phyloP scores from a whole-genome alignment of 2,329 filamentous ascomycete species.

The Arachnomyces sp. region DNA sequence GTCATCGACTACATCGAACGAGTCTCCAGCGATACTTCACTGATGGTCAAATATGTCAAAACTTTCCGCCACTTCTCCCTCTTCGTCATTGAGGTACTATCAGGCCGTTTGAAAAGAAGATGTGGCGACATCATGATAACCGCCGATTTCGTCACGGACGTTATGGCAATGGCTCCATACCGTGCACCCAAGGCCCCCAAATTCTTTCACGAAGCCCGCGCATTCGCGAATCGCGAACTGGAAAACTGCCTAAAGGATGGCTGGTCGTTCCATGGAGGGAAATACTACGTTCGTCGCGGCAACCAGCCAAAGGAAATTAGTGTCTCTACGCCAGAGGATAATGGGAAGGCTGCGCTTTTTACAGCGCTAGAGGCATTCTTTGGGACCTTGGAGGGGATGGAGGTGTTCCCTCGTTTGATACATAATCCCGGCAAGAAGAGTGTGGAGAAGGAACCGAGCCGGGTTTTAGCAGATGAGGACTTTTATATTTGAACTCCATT shows the following conservation, averaged over 20 bases:
- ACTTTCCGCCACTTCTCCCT: slow-evolving; percentile 34
- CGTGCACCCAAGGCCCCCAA: slow-evolving; percentile 7
- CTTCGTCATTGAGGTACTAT: neutral
- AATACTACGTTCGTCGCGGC: slow-evolving; percentile 41
- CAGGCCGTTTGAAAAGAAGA: too few species aligned
- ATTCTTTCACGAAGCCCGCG: slow-evolving; percentile 19
- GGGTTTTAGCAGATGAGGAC: too few species aligned
- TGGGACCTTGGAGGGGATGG: slow-evolving; percentile 12
- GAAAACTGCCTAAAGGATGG: slow-evolving; percentile 35
- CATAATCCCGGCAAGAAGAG: too few species aligned
- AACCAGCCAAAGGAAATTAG: slow-evolving; percentile 37
- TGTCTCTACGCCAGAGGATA: slow-evolving; percentile 21
- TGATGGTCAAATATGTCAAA: slow-evolving; percentile 25
- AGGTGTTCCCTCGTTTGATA: slow-evolving; percentile 9
- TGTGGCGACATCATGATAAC: too few species aligned
- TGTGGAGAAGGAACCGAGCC: too few species aligned
- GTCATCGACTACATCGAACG: slow-evolving; percentile 42
- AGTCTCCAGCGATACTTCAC: slow-evolving; percentile 17
- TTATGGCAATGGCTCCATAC: too few species aligned
- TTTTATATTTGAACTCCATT: too few species aligned
- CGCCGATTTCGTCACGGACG: too few species aligned
- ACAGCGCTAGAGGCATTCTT: slow-evolving; percentile 12
- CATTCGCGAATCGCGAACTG: slow-evolving; percentile 35
- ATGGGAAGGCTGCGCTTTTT: slow-evolving; percentile 15
- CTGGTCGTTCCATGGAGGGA: slow-evolving; percentile 39